These are phyloP conservation scores for Suillus weaverae DNA, from an alignment of 768 basidiomycete species.

Conservation along the genomic window DNA sequence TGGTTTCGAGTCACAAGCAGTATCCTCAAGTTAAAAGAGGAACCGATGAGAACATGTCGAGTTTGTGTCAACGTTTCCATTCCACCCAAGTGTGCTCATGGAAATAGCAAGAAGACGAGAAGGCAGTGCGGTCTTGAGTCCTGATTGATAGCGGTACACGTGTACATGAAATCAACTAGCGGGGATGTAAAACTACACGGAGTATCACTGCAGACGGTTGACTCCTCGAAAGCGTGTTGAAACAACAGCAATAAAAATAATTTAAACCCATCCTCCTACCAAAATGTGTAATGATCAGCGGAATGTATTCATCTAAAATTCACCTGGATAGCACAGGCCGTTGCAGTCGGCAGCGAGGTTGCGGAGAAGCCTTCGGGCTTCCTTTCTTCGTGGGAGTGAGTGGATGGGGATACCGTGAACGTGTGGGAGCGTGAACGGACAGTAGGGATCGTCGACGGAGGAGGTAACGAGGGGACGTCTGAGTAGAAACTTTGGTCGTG, in stretches of 20 bases:
- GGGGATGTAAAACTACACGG: conserved; percentile 4
- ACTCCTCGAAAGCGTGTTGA: conserved; percentile 10
- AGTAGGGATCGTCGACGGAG: conserved; percentile 29
- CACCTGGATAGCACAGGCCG: conserved; percentile 5
- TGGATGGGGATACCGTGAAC: conserved; percentile 22
- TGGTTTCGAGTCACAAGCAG: neutral
- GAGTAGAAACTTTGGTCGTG: neutral
- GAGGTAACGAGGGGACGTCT: conserved; percentile 23
- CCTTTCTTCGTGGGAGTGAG: conserved; percentile 15
- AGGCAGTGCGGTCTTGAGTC: neutral
- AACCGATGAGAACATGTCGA: neutral
- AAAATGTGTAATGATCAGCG: neutral
- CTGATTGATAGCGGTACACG: neutral
- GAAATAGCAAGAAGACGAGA: neutral
- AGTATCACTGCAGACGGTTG: neutral
- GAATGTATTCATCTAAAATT: neutral
- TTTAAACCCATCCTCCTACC: conserved; percentile 1
- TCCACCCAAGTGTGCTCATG: neutral
- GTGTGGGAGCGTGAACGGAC: conserved; percentile 14
- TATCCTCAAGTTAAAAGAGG: neutral
- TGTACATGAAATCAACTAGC: neutral
- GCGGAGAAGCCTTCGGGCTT: conserved; percentile 15
- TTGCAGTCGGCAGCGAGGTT: conserved; percentile 13
- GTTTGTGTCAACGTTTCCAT: neutral
- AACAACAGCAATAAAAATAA: conserved; percentile 37